Conservation (phyloP, 345 rosid genomes). For the Combretum micranthum region DNA sequence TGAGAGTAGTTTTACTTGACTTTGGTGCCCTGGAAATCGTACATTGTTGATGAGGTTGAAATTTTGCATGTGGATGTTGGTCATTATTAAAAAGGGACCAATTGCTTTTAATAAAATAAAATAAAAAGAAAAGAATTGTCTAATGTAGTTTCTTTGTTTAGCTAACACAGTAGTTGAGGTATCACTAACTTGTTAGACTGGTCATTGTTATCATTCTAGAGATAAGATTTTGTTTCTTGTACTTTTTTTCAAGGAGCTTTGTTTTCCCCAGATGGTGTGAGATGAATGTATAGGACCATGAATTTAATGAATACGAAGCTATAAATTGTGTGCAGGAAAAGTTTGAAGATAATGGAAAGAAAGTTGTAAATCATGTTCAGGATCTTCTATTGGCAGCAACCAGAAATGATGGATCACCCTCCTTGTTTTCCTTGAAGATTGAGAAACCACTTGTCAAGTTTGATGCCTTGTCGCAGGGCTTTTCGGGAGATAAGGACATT, state of each 20-base stretch:
- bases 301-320: background rate
- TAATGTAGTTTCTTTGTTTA: too few relatives aligned
- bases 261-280: background rate
- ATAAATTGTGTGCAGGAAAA: conserved; percentile 43
- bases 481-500: conserved; percentile 58
- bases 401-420: conserved; percentile 27
- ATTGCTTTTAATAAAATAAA: too few relatives aligned
- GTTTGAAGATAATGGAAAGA: conserved; percentile 54
- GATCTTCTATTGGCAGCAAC: conserved; percentile 39
- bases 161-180: too few relatives aligned
- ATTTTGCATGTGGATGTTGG: too few relatives aligned
- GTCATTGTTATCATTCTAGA: too few relatives aligned
- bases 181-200: too few relatives aligned
- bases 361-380: conserved; percentile 39
- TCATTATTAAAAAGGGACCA: too few relatives aligned
- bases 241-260: background rate
- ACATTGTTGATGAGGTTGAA: too few relatives aligned
- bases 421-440: conserved; percentile 35
- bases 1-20: too few relatives aligned
- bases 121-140: too few relatives aligned
- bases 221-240: too few relatives aligned
- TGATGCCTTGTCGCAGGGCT: conserved; percentile 43
- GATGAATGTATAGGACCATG: background rate
- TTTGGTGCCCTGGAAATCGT: too few relatives aligned
- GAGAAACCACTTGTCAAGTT: conserved; percentile 49